Percentiles rank a stretch among this genome's conserved stretches.
Evolutionary conservation across 805 yeast genomes (phyloP).

Genomic region (Saccharomycopsis sp.): DNA sequence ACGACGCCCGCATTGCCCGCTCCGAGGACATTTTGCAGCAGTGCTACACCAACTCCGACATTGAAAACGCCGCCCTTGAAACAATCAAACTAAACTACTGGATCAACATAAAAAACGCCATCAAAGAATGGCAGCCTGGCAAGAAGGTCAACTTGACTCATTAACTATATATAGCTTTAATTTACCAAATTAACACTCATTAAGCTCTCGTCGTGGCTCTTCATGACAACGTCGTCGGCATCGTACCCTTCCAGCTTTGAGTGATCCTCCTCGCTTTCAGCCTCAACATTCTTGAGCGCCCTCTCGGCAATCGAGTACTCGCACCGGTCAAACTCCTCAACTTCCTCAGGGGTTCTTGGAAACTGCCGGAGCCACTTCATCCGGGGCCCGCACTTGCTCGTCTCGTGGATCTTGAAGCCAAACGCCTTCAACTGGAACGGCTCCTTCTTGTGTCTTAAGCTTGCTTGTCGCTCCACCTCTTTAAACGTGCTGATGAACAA

Average conservation of each 20-base stretch:
- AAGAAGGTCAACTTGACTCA: slow-evolving; percentile 58
- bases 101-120: slow-evolving; percentile 64
- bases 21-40: slow-evolving; percentile 38
- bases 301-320: slow-evolving; percentile 39
- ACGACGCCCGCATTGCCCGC: slow-evolving; percentile 43
- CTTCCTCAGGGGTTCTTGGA: slow-evolving; percentile 56
- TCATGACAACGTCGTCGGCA: slow-evolving; percentile 8
- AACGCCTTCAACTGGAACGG: slow-evolving; percentile 59
- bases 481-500: slow-evolving; percentile 83
- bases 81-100: slow-evolving; percentile 76
- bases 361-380: slow-evolving; percentile 88
- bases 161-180: no score
- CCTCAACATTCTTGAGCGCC: slow-evolving; percentile 4
- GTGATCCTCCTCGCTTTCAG: neutral
- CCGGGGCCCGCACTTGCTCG: slow-evolving; percentile 77
- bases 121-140: slow-evolving; percentile 73
- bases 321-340: slow-evolving; percentile 53
- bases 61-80: slow-evolving; percentile 51
- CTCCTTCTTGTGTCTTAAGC: slow-evolving; percentile 40
- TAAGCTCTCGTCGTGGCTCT: slow-evolving; percentile 7
- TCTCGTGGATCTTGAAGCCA: slow-evolving; percentile 77
- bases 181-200: slow-evolving; percentile 1
- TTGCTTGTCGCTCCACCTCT: slow-evolving; percentile 75
- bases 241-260: slow-evolving; percentile 1
- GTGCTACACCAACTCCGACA: slow-evolving; percentile 35